Conservation (phyloP, 2,329 filamentous ascomycete species). For the Iodosphaeria phyllophila region DNA sequence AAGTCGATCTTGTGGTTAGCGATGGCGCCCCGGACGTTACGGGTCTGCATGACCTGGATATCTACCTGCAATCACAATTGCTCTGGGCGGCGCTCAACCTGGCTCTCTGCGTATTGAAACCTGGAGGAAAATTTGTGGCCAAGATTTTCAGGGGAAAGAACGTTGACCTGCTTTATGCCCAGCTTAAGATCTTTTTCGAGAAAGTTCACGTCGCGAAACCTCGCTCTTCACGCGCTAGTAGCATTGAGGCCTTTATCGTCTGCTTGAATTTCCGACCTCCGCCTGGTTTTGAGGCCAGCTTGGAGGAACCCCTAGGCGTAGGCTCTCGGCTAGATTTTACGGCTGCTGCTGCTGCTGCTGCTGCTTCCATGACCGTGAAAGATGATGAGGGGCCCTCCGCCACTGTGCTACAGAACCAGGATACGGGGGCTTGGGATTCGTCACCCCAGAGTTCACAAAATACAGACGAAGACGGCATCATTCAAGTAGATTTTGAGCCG, state of each 20-base stretch:
- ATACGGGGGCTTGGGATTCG: constrained; percentile 23
- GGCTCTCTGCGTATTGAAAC: constrained; percentile 77
- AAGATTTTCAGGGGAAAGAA: constrained; percentile 94
- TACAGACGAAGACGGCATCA: constrained; percentile 16
- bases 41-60: constrained; percentile 89
- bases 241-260: constrained; percentile 91
- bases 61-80: constrained; percentile 92
- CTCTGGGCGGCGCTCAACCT: constrained; percentile 89
- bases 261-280: constrained; percentile 80
- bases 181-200: constrained; percentile 81
- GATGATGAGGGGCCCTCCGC: too few species aligned
- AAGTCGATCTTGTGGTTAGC: constrained; percentile 83
- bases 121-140: constrained; percentile 89
- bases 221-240: constrained; percentile 83
- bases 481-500: constrained; percentile 33
- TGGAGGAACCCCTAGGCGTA: constrained; percentile 57
- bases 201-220: constrained; percentile 85
- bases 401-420: constrained; percentile 25
- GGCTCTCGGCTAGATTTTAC: constrained; percentile 31
- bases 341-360: too few species aligned
- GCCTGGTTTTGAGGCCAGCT: constrained; percentile 51
- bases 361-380: too few species aligned
- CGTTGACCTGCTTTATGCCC: constrained; percentile 87
- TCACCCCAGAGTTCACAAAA: constrained; percentile 5
- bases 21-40: constrained; percentile 95